Evolutionary conservation across 2,329 filamentous ascomycete species (phyloP), one percentile per base, ranked within the genome.

Genomic region (Aspergillus ochraceus): DNA sequence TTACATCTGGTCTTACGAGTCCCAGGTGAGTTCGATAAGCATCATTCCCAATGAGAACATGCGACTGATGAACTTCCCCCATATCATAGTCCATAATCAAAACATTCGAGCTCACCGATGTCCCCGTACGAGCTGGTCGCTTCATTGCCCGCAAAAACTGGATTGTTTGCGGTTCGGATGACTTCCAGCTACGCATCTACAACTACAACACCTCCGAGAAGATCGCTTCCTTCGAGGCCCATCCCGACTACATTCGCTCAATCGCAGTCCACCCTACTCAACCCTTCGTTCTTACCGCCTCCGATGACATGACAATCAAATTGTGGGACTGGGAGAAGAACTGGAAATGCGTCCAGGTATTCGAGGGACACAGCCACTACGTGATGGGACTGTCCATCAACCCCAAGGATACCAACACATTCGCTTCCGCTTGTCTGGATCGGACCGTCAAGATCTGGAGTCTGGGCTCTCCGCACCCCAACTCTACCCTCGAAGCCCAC

Each of bases 181-280:
- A 97, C 81, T 99, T 96, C 81, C 86, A 89, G 72, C 76, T 90
- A 62, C 90, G 94, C 69, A 91, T 96, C 65, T 96, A 97, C 86
- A 98, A 99, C 82, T 99, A 98, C 85, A 98, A 99, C 81, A 99
- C 95, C 56, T 96, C 92, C 61, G 95, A 99, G 80, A 98, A 97
- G 86, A 95, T 98, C 72, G 94, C 92, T 56, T 91, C 91, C 17
- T 98, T 97, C 78, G 94, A 98, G 81, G 94, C 93, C 54, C 95
- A 99, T 76, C 95, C 95, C 62, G 95, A 99, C 79, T 99, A 99
- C 74, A 98, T 99, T 75, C 91, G 95, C 70, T 93, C 95, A 54
- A 97, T 99, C 69, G 92, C 89, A 64, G 91, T 99, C 42, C 95
- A 99, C 76, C 95, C 95, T 6, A 92, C 92, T 49, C 92, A 97